phyloP scores from a whole-genome alignment of 768 basidiomycete species.

The Favolaschia claudopus region DNA sequence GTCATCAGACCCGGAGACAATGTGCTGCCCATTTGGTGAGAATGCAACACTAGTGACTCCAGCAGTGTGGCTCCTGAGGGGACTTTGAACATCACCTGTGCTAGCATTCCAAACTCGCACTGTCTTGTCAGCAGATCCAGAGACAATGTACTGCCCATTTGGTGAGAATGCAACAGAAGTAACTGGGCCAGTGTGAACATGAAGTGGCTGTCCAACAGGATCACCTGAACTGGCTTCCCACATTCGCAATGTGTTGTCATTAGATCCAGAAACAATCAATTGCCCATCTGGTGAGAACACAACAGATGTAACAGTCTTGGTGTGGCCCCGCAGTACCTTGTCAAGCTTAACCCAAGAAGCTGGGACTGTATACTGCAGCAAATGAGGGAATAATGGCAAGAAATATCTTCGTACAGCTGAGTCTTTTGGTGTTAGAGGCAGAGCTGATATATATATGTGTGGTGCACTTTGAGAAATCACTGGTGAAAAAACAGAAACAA shows the following conservation, averaged over 20 bases:
- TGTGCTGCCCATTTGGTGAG: background rate
- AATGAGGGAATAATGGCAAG: no score
- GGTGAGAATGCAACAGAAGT: background rate
- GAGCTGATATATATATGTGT: no score
- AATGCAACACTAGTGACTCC: background rate
- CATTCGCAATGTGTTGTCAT: background rate
- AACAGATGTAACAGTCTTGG: background rate
- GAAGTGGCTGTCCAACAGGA: background rate
- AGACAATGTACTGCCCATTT: conserved; percentile 4
- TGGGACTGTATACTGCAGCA: no score
- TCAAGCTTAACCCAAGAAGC: no score
- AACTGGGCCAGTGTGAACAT: background rate
- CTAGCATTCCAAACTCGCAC: background rate
- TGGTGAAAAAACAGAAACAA: no score
- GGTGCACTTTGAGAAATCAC: no score
- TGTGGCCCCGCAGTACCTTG: background rate
- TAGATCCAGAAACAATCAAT: conserved; percentile 1
- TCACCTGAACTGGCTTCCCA: background rate
- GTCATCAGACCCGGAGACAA: background rate
- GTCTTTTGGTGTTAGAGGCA: no score
- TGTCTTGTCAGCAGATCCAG: background rate
- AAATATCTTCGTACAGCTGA: no score
- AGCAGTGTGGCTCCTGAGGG: background rate
- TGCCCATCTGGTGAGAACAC: background rate
- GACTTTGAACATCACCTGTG: background rate